Percentiles rank a stretch among this genome's conserved stretches.
These are phyloP conservation scores for Entonaema liquescens DNA, from an alignment of 495 filamentous ascomycete genomes.

Conservation along the genomic window DNA sequence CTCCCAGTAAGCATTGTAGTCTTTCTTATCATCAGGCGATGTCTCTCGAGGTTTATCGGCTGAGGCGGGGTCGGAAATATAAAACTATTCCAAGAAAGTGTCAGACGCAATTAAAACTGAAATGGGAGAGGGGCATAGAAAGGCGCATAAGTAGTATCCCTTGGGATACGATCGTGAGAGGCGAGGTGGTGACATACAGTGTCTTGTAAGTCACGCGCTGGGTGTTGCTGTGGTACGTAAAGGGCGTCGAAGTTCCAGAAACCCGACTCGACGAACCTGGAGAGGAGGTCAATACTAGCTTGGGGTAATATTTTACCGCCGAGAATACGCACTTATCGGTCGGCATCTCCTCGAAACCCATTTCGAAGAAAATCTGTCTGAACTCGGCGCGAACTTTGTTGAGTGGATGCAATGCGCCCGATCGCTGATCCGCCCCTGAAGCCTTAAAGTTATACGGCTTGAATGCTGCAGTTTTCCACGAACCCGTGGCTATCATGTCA, in stretches of 20 bases:
- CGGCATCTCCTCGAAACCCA: constrained; percentile 87
- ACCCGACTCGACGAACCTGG: constrained; percentile 83
- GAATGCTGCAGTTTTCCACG: constrained; percentile 86
- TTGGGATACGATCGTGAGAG: not conserved
- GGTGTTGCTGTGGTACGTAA: constrained; percentile 97
- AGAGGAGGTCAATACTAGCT: constrained; percentile 46
- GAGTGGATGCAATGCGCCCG: constrained; percentile 91
- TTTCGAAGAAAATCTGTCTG: constrained; percentile 96
- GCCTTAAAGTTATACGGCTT: constrained; percentile 99
- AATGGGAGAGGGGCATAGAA: too few species aligned
- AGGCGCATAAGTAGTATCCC: not conserved
- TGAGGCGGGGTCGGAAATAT: constrained; percentile 84
- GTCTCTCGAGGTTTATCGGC: constrained; percentile 75
- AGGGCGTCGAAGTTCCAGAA: constrained; percentile 99
- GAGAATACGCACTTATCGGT: constrained; percentile 63
- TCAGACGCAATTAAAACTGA: constrained; percentile 6
- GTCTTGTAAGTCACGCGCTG: constrained; percentile 94
- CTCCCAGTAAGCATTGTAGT: constrained; percentile 89
- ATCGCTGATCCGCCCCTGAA: constrained; percentile 76
- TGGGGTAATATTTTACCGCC: constrained; percentile 48
- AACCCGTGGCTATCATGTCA: constrained; percentile 84
- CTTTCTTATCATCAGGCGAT: constrained; percentile 67
- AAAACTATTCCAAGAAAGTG: constrained; percentile 62
- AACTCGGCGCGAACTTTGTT: constrained; percentile 96
- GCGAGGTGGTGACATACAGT: constrained; percentile 55